phyloP scores from a whole-genome alignment of 1,284 basidiomycete genomes.

The Cryptococcus sp. region DNA sequence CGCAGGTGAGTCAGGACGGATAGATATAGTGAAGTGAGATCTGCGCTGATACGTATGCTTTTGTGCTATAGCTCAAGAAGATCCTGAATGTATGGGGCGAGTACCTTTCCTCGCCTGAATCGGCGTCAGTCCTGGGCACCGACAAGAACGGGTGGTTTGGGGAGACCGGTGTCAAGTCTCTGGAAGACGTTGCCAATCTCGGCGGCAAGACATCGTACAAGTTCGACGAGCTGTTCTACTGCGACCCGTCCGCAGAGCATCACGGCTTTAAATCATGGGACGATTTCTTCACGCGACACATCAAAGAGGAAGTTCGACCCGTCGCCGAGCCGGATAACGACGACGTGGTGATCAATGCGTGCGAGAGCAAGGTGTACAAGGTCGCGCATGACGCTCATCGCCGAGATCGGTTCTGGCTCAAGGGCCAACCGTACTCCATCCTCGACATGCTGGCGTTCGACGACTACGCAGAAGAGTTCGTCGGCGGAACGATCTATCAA shows the following conservation, averaged over 20 bases:
- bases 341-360: constrained; percentile 55
- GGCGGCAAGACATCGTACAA: constrained; percentile 34
- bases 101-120: constrained; percentile 57
- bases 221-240: constrained; percentile 54
- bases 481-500: constrained; percentile 62
- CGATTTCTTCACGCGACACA: constrained; percentile 60
- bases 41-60: neutral
- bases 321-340: constrained; percentile 52
- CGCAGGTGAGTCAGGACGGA: constrained; percentile 19
- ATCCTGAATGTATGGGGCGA: constrained; percentile 59
- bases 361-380: constrained; percentile 58
- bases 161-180: constrained; percentile 41
- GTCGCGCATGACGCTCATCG: constrained; percentile 47
- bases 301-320: constrained; percentile 55
- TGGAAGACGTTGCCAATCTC: constrained; percentile 47
- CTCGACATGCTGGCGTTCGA: constrained; percentile 55
- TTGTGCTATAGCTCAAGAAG: constrained; percentile 42
- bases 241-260: constrained; percentile 53
- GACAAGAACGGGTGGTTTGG: constrained; percentile 58
- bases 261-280: constrained; percentile 61
- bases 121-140: constrained; percentile 53
- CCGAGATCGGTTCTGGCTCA: constrained; percentile 58
- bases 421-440: constrained; percentile 57
- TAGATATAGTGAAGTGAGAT: neutral
- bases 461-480: constrained; percentile 49